phyloP scores from a whole-genome alignment of 257 asterid species.

The Orobanche coerulescens region DNA sequence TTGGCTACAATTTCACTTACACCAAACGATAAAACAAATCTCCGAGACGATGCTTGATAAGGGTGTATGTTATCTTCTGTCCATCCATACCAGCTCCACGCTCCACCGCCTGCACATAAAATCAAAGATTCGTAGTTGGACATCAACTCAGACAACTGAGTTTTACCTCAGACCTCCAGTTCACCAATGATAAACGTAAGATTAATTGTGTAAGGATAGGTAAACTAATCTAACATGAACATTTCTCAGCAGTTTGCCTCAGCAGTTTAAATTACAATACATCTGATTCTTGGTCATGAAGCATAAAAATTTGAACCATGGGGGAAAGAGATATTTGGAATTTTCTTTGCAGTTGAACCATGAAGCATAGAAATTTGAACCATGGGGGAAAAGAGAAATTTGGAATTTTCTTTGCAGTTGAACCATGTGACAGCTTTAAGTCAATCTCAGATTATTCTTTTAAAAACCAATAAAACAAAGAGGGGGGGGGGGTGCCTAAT shows the following conservation, averaged over 20 bases:
- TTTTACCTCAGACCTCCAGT: not conserved
- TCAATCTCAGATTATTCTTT: too few species aligned
- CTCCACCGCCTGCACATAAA: conserved; percentile 70
- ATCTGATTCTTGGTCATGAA: not conserved
- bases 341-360: too few species aligned
- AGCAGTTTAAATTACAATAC: not conserved
- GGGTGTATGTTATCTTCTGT: conserved; percentile 80
- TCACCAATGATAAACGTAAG: not conserved
- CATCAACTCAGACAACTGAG: not conserved
- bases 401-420: too few species aligned
- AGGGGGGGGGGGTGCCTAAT: not conserved
- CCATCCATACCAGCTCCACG: conserved; percentile 99
- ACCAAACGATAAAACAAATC: conserved; percentile 92
- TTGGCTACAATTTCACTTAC: conserved; percentile 44
- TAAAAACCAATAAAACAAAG: not conserved
- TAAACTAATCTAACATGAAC: not conserved
- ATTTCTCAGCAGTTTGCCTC: not conserved
- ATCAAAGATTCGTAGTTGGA: not conserved
- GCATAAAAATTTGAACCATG: not conserved
- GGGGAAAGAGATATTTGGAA: too few species aligned
- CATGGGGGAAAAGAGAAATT: too few species aligned
- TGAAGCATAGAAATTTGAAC: too few species aligned
- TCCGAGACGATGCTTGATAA: conserved; percentile 89
- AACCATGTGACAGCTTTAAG: too few species aligned
- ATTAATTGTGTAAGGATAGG: not conserved